Evolutionary conservation across 2,329 filamentous ascomycete genomes (phyloP).

Genomic region (Lecanosticta acicola): DNA sequence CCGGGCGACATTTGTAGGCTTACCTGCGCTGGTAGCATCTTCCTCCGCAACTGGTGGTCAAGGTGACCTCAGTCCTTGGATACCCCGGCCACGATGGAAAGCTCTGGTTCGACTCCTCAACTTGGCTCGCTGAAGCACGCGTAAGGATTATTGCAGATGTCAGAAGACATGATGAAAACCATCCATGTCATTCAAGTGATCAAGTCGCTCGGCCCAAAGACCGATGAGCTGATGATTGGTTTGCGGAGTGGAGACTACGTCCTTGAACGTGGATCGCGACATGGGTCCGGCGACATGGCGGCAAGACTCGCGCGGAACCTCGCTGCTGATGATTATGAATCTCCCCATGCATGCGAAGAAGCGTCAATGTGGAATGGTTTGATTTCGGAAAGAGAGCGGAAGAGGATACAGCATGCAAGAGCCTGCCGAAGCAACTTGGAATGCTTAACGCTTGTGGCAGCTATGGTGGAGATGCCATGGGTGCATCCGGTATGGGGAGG

Average conservation of each 20-base stretch:
- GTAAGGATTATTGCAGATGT: background rate
- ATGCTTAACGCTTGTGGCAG: too few species aligned
- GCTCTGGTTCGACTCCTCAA: background rate
- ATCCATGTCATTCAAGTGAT: background rate
- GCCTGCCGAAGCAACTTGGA: too few species aligned
- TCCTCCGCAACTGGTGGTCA: background rate
- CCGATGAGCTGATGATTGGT: background rate
- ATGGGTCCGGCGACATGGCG: background rate
- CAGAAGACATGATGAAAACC: background rate
- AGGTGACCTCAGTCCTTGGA: background rate
- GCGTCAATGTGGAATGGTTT: background rate
- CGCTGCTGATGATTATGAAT: too few species aligned
- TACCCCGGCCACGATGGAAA: background rate
- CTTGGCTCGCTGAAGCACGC: background rate
- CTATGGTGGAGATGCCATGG: too few species aligned
- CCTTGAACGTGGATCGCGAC: background rate
- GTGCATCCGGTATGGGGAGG: too few species aligned
- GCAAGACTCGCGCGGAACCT: background rate
- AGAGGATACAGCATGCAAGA: too few species aligned
- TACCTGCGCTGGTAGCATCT: background rate
- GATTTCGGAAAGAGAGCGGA: background rate
- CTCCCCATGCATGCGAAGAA: background rate
- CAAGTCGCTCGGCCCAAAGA: background rate
- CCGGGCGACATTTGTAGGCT: background rate
- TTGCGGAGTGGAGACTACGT: background rate